Evolutionary conservation across 169 alveolate species (phyloP), one percentile per base, ranked within the genome.

Genomic region (Eimeria maxima): DNA sequence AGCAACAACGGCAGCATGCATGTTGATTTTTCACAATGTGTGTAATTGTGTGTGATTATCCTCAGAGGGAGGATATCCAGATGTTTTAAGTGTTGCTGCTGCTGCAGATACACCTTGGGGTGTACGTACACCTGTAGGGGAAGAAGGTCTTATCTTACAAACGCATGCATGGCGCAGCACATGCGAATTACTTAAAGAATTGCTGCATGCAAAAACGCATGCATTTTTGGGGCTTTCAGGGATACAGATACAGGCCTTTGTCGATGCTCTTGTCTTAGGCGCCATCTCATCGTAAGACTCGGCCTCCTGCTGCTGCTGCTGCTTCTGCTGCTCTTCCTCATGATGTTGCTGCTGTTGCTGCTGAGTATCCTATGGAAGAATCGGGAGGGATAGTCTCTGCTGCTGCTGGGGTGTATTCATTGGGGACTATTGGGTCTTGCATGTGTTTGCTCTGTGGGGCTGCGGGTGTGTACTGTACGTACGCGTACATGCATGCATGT

Each of bases 81-180:
- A 14, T 11, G 60, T 53, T 7, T 53, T 53, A 14, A 11, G 60
- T 53, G 60, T 47, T 78, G 63, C 38, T 14, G 67, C 89, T 3
- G 89, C 89, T 29, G 89, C 44, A 0, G 67, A 7, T 53, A 53
- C 10, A 14, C 60, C 7, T 27, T 81, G 53, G 90, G 90, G 71
- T 50, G 71, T 81, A 33, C 73, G 53, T 47, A 24, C 90, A 20
- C n/a, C 90, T 24, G 90, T 2, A 13, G 24, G 47, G 10, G 90
- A 81, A 29, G 90, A 50, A 42, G 29, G n/a, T 10, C 22, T 81
- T 69, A 69, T 81, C 27, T 73, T 81, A 47, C 33, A 33, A 33
- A 33, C 18, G 22, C 90, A 81, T 45, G 90, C 90, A 27, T 81
- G 90, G 90, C 45, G 90, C 20, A 81, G 50, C 45, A 81, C 73